Evolutionary conservation across 1,284 basidiomycete genomes (phyloP).

Genomic region (Leccinum pachyderme): DNA sequence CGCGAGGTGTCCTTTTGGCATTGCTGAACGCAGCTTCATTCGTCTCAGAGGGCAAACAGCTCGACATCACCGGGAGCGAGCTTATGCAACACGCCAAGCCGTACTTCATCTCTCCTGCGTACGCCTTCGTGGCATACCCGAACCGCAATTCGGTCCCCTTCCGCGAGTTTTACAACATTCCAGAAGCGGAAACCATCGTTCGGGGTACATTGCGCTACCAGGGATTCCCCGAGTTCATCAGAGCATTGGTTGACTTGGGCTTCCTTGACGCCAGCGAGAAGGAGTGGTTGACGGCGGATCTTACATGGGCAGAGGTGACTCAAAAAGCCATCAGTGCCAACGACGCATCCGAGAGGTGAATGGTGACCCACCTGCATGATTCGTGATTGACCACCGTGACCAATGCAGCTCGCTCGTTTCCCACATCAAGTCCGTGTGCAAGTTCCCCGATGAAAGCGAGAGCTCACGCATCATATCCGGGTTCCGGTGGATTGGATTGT

Average conservation of each 20-base stretch:
- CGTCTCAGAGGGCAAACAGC: slow-evolving; percentile 63
- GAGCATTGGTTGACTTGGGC: slow-evolving; percentile 84
- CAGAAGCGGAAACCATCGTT: slow-evolving; percentile 90
- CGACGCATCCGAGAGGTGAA: slow-evolving; percentile 70
- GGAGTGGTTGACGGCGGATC: slow-evolving; percentile 72
- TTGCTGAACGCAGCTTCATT: slow-evolving; percentile 92
- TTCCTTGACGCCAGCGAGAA: slow-evolving; percentile 81
- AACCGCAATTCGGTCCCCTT: slow-evolving; percentile 95
- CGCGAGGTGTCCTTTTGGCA: slow-evolving; percentile 93
- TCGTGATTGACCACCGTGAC: slow-evolving; percentile 12
- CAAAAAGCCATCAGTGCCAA: slow-evolving; percentile 75
- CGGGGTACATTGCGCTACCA: slow-evolving; percentile 96
- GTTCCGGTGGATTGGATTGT: slow-evolving; percentile 91
- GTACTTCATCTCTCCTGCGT: slow-evolving; percentile 95
- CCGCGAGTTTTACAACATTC: slow-evolving; percentile 85
- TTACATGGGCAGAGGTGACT: slow-evolving; percentile 84
- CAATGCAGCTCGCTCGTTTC: slow-evolving; percentile 58
- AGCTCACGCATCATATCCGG: slow-evolving; percentile 80
- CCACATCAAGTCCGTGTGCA: slow-evolving; percentile 67
- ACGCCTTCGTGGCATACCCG: slow-evolving; percentile 96
- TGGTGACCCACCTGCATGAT: slow-evolving; percentile 1
- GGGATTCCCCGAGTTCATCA: slow-evolving; percentile 98
- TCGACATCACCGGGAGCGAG: slow-evolving; percentile 66
- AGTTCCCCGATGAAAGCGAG: slow-evolving; percentile 73
- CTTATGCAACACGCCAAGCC: slow-evolving; percentile 89